Conservation (phyloP, 257 asterid genomes). For the Penstemon eatonii region DNA sequence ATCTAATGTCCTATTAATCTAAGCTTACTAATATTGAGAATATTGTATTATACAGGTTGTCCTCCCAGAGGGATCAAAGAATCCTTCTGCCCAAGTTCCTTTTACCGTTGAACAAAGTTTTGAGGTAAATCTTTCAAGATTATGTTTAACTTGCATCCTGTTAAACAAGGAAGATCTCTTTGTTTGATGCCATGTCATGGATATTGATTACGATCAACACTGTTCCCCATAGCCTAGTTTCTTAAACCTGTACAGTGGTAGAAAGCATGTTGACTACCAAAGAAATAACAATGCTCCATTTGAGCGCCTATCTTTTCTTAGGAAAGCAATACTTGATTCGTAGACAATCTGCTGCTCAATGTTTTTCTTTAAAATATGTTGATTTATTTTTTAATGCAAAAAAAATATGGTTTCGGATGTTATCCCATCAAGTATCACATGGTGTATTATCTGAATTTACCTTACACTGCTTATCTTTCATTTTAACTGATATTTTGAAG, state of each 20-base stretch:
- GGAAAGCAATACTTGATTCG: slow-evolving; percentile 15
- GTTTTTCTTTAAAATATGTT: not conserved
- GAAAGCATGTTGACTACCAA: slow-evolving; percentile 14
- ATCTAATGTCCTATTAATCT: slow-evolving; percentile 13
- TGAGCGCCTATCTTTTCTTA: slow-evolving; percentile 1
- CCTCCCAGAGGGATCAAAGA: slow-evolving; percentile 94
- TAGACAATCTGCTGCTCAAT: not conserved
- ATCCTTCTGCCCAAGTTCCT: slow-evolving; percentile 69
- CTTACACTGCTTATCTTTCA: slow-evolving; percentile 5
- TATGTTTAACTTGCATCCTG: slow-evolving; percentile 7
- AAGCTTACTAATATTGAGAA: slow-evolving; percentile 27
- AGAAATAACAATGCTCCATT: not conserved
- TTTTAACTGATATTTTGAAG: slow-evolving; percentile 2
- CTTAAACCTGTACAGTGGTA: not conserved
- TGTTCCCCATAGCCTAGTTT: not conserved
- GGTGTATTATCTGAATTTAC: slow-evolving; percentile 17
- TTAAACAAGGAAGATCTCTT: slow-evolving; percentile 15
- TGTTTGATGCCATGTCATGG: slow-evolving; percentile 8
- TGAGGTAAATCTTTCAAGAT: slow-evolving; percentile 57
- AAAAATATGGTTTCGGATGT: not conserved
- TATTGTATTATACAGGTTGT: slow-evolving; percentile 60
- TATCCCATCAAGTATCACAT: not conserved
- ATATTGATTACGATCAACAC: not conserved
- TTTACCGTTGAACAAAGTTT: slow-evolving; percentile 63
- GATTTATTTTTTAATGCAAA: not conserved